phyloP scores from a whole-genome alignment of 768 basidiomycete genomes.

The Macrolepiota albuminosa region DNA sequence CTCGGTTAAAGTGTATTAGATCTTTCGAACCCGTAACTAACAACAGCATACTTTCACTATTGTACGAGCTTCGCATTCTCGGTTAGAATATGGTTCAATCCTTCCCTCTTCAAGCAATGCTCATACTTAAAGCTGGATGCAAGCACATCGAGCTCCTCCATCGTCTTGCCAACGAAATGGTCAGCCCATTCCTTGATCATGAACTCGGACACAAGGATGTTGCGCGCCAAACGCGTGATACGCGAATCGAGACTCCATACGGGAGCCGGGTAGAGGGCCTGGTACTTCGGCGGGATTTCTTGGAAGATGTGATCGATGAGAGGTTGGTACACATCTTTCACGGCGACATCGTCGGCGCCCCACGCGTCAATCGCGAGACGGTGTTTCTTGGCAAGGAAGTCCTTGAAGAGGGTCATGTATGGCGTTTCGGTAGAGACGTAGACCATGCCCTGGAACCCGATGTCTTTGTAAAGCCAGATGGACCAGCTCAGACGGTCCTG shows the following conservation, averaged over 20 bases:
- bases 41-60: background rate
- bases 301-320: slow-evolving; percentile 56
- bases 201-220: slow-evolving; percentile 68
- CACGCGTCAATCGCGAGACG: slow-evolving; percentile 72
- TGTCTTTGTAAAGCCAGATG: slow-evolving; percentile 87
- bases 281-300: slow-evolving; percentile 48
- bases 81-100: slow-evolving; percentile 52
- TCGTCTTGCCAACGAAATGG: slow-evolving; percentile 54
- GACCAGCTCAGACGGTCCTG: slow-evolving; percentile 71
- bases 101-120: slow-evolving; percentile 63
- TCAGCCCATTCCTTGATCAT: slow-evolving; percentile 72
- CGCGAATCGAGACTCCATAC: slow-evolving; percentile 59
- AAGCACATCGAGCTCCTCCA: slow-evolving; percentile 62
- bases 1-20: slow-evolving; percentile 25
- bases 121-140: slow-evolving; percentile 74
- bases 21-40: background rate
- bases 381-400: slow-evolving; percentile 76
- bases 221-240: slow-evolving; percentile 55
- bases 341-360: slow-evolving; percentile 61
- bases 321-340: slow-evolving; percentile 60
- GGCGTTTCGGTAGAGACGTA: slow-evolving; percentile 63
- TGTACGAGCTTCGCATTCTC: slow-evolving; percentile 32
- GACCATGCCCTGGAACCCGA: slow-evolving; percentile 86
- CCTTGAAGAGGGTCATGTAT: slow-evolving; percentile 64
- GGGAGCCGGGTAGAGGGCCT: slow-evolving; percentile 54